Evolutionary conservation across 192 early-diverging fungal species (phyloP).

Genomic region (Umbelopsis vinacea): DNA sequence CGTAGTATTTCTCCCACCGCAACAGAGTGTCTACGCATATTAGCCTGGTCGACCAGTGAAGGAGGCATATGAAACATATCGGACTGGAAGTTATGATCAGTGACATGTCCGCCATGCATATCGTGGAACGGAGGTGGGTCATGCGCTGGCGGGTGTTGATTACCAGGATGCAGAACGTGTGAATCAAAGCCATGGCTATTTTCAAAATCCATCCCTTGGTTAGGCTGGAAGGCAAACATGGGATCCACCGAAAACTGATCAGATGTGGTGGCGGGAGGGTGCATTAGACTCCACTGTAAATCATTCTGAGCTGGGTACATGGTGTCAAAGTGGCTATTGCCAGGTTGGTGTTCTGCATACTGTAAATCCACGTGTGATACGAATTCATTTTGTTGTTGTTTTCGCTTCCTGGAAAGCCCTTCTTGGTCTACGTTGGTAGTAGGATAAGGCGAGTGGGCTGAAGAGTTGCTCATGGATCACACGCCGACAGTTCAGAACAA

Average conservation of each 20-base stretch:
- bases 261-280: neutral
- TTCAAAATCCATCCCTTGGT: slow-evolving; percentile 12
- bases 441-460: slow-evolving; percentile 11
- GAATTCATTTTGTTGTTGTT: slow-evolving; percentile 16
- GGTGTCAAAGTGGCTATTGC: slow-evolving; percentile 10
- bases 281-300: slow-evolving; percentile 4
- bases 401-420: slow-evolving; percentile 11
- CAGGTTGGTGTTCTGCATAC: neutral
- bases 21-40: slow-evolving; percentile 10
- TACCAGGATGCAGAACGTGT: neutral
- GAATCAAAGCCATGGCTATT: slow-evolving; percentile 7
- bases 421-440: slow-evolving; percentile 2
- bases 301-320: slow-evolving; percentile 4
- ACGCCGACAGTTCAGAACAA: neutral
- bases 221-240: slow-evolving; percentile 8
- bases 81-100: no score
- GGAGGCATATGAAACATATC: slow-evolving; percentile 16
- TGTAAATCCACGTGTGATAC: slow-evolving; percentile 12
- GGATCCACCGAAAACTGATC: slow-evolving; percentile 11
- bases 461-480: slow-evolving; percentile 17
- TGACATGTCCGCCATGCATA: no score
- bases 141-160: neutral
- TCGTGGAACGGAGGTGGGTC: no score
- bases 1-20: neutral
- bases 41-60: neutral